Evolutionary conservation across 495 filamentous ascomycete species (phyloP), one percentile per base, ranked within the genome.

Genomic region (Daldinia decipiens): DNA sequence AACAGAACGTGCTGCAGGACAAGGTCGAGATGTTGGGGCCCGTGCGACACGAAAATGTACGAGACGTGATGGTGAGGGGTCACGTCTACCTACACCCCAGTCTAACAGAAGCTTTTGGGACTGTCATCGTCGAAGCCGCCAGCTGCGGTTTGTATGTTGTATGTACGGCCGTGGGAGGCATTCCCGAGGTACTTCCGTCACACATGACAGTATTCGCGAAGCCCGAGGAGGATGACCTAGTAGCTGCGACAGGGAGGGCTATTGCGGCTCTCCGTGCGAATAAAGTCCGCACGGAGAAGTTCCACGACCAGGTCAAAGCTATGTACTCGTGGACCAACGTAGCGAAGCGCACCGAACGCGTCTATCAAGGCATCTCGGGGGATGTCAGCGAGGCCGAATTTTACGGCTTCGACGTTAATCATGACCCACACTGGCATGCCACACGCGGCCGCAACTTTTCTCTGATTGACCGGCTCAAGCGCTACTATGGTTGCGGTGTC

Each of bases 301-400:
- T 99, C 75, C 95, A 99, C 76, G 94, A 97, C 60, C 90, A 97
- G 78, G 95, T 99, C 50, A 96, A 96, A 79, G 90, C 89, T 76
- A 98, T 98, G 95, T 99, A 99, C 80, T 94, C 90, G 0, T 99
- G 95, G 95, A 94, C 92, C 3, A 93, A 99, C 77, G 93, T 99
- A 1, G 95, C 95, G 0, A 84, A 89, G 68, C 90, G 95, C 34
- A 98, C 95, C 0, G 95, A 99, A 77, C 86, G 96, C 1, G 96
- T 99, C 1, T 99, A 99, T 74, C 88, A 95, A 75, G 93, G 94
- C 7, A 97, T 99, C 57, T 90, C 86, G 2, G 93, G 94, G 5
- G 89, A 89, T 6, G 89, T 97, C 34, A 89, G 87, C 68, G 92
- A 94, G 51, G 90, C 90, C 53, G 93, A 97, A 68, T 97, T 97